Percentiles rank a stretch among this genome's conserved stretches.
These are phyloP conservation scores for Suillus discolor DNA, from an alignment of 768 basidiomycete genomes.

Conservation along the genomic window DNA sequence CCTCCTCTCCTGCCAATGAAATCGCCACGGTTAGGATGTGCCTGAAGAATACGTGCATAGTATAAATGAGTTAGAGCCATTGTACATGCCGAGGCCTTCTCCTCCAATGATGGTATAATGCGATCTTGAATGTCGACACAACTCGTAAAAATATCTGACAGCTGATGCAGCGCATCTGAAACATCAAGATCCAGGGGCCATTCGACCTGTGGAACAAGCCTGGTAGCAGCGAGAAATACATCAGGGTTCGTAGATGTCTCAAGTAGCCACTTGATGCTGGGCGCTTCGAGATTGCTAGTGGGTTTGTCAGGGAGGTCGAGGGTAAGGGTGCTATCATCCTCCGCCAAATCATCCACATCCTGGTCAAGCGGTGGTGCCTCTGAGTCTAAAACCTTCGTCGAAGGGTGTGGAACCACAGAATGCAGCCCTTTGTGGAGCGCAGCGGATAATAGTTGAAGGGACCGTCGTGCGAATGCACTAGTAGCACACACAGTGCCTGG, in stretches of 20 bases:
- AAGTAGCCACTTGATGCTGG: conserved; percentile 18
- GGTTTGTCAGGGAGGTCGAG: neutral
- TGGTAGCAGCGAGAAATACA: conserved; percentile 4
- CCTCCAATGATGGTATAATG: neutral
- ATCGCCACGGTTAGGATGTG: neutral
- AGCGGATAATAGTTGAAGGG: neutral
- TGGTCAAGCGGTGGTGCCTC: neutral
- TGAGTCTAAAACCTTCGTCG: neutral
- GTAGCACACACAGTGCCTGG: neutral
- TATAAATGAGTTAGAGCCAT: conserved; percentile 1
- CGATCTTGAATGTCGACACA: neutral
- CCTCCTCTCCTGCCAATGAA: neutral
- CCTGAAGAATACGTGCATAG: neutral
- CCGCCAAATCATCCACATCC: neutral
- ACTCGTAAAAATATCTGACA: neutral
- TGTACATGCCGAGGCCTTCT: neutral
- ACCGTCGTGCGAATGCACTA: neutral
- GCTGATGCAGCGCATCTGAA: neutral
- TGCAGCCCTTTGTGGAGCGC: neutral
- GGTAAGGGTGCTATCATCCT: no score
- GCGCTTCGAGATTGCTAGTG: neutral
- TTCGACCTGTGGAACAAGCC: conserved; percentile 11
- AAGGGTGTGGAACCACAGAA: neutral
- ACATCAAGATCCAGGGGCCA: conserved; percentile 12
- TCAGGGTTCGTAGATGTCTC: conserved; percentile 20